Evolutionary conservation across 805 yeast species (phyloP).

Genomic region (Sugiyamaella floridensis): DNA sequence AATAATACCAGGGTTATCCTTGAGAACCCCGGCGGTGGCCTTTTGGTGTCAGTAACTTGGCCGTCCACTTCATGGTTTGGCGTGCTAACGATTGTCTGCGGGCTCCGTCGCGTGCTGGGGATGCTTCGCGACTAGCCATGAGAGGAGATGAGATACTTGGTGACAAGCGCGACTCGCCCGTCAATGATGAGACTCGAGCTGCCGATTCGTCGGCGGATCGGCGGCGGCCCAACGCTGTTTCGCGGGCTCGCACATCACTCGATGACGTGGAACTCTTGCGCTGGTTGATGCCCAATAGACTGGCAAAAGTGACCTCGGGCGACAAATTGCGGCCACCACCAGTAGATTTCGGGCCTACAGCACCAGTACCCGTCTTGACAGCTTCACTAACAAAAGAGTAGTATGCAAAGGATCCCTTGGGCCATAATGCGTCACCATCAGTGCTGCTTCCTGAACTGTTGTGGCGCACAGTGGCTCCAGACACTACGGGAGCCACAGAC

Average conservation of each 20-base stretch:
- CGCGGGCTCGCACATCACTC: background rate
- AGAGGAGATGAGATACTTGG: background rate
- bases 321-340: background rate
- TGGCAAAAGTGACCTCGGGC: background rate
- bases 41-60: slow-evolving; percentile 2
- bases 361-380: background rate
- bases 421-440: background rate
- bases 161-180: background rate
- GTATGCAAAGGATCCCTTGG: slow-evolving; percentile 3
- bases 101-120: background rate
- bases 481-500: background rate
- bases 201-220: background rate
- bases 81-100: slow-evolving; percentile 1
- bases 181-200: background rate
- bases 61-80: slow-evolving; percentile 9
- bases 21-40: background rate
- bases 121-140: background rate
- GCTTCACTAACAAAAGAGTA: background rate
- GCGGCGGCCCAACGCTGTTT: background rate
- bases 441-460: background rate
- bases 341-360: background rate
- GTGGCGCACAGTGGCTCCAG: background rate
- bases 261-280: background rate
- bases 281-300: background rate
- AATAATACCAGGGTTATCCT: background rate